Evolutionary conservation across 2,329 filamentous ascomycete species (phyloP).

Genomic region (Aspergillus novoparasiticus): DNA sequence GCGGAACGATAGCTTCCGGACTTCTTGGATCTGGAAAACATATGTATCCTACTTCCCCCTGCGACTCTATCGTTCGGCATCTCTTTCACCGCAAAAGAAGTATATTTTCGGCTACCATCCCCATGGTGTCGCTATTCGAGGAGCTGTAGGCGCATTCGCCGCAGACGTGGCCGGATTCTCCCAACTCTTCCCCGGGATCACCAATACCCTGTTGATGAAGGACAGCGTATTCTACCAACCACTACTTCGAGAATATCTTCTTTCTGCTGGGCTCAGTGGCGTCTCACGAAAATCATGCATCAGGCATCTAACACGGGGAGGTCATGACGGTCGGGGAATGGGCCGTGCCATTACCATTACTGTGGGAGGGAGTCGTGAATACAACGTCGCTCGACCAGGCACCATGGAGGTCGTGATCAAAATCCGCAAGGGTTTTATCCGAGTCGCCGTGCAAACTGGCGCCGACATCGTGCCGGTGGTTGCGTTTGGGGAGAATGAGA

Average conservation of each 20-base stretch:
- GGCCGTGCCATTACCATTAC: conserved; percentile 87
- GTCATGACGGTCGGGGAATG: conserved; percentile 72
- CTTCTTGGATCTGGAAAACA: conserved; percentile 71
- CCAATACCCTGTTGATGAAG: conserved; percentile 79
- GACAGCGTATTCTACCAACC: conserved; percentile 85
- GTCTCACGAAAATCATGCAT: conserved; percentile 82
- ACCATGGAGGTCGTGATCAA: conserved; percentile 71
- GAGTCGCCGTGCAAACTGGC: conserved; percentile 78
- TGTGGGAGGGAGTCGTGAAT: conserved; percentile 82
- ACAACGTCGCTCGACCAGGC: conserved; percentile 76
- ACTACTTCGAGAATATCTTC: conserved; percentile 80
- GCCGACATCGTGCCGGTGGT: conserved; percentile 84
- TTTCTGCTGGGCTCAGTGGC: conserved; percentile 74
- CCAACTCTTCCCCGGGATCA: conserved; percentile 82
- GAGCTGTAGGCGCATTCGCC: conserved; percentile 77
- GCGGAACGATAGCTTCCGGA: conserved; percentile 72
- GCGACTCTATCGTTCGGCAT: conserved; percentile 73
- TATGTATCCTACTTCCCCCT: conserved; percentile 85
- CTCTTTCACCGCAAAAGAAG: conserved; percentile 73
- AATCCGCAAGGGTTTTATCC: conserved; percentile 83
- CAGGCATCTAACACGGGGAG: conserved; percentile 74
- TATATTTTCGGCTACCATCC: conserved; percentile 92
- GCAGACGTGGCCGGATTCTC: conserved; percentile 79
- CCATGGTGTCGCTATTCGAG: conserved; percentile 85
- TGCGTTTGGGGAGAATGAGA: conserved; percentile 82